Conservation (phyloP, 768 basidiomycete genomes). For the Kwoniella dendrophila region DNA sequence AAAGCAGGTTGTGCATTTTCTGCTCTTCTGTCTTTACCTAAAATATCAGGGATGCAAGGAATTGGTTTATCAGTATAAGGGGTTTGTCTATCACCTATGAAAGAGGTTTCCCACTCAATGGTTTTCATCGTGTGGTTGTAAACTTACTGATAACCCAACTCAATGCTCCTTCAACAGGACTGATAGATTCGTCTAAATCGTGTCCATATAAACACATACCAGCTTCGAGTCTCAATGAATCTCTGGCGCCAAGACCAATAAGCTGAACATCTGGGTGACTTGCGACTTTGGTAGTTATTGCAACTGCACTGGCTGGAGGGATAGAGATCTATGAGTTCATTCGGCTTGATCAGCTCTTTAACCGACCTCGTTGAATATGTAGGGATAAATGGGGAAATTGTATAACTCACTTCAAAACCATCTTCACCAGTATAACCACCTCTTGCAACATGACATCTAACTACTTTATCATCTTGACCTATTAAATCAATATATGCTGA, state of each 20-base stretch:
- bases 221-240: slow-evolving; percentile 91
- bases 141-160: slow-evolving; percentile 86
- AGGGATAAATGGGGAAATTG: not conserved
- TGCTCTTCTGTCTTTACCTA: slow-evolving; percentile 81
- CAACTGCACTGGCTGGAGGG: slow-evolving; percentile 73
- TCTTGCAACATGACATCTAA: slow-evolving; percentile 82
- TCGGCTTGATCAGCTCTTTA: not conserved
- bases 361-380: not conserved
- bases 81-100: too few relatives aligned
- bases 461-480: slow-evolving; percentile 66
- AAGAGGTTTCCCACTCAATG: not conserved
- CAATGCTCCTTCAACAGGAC: slow-evolving; percentile 86
- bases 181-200: slow-evolving; percentile 83
- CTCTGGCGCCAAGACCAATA: slow-evolving; percentile 87
- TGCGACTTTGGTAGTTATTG: slow-evolving; percentile 68
- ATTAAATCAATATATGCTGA: slow-evolving; percentile 74
- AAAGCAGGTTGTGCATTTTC: slow-evolving; percentile 51
- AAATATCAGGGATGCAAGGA: not conserved
- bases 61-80: not conserved
- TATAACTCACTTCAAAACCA: slow-evolving; percentile 77
- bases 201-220: slow-evolving; percentile 97
- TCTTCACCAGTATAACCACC: slow-evolving; percentile 99
- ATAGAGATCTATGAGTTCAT: slow-evolving; percentile 70
- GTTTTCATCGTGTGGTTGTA: not conserved
- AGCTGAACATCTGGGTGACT: slow-evolving; percentile 71